Evolutionary conservation across 345 rosid genomes (phyloP).

Genomic region (Hibiscus syriacus): DNA sequence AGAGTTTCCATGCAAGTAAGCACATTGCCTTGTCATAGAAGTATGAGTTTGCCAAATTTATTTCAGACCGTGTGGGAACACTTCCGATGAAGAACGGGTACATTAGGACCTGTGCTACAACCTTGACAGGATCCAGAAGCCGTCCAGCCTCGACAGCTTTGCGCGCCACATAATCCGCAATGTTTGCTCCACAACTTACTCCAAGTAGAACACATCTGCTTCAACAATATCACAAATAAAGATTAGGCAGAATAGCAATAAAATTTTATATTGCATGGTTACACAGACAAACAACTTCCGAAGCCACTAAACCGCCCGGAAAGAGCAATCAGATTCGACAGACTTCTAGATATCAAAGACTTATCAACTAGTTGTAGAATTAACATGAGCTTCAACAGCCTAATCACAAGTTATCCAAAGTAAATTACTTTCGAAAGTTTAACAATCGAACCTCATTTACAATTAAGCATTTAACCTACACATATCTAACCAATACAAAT

Average conservation of each 20-base stretch:
- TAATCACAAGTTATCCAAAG: not conserved
- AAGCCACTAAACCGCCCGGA: not conserved
- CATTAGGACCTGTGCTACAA: conserved; percentile 93
- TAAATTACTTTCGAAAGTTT: not conserved
- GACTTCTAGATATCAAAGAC: not conserved
- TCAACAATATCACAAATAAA: conserved; percentile 3
- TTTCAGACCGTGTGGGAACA: conserved; percentile 78
- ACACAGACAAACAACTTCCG: not conserved
- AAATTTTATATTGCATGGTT: not conserved
- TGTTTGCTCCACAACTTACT: conserved; percentile 87
- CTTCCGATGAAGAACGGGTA: conserved; percentile 83
- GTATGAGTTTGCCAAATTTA: conserved; percentile 76
- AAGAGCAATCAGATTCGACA: not conserved
- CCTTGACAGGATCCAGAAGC: conserved; percentile 74
- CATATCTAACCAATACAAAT: not conserved
- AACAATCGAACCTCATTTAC: not conserved
- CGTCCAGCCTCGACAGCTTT: conserved; percentile 72
- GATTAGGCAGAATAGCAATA: not conserved
- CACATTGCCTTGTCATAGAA: conserved; percentile 81
- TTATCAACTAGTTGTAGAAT: not conserved
- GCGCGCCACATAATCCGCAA: conserved; percentile 73
- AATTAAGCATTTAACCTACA: not conserved
- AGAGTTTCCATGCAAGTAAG: conserved; percentile 82
- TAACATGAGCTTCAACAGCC: not conserved
- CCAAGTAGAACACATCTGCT: conserved; percentile 88